These are phyloP conservation scores for Annulohypoxylon moriforme DNA, from an alignment of 495 filamentous ascomycete genomes.

Conservation along the genomic window DNA sequence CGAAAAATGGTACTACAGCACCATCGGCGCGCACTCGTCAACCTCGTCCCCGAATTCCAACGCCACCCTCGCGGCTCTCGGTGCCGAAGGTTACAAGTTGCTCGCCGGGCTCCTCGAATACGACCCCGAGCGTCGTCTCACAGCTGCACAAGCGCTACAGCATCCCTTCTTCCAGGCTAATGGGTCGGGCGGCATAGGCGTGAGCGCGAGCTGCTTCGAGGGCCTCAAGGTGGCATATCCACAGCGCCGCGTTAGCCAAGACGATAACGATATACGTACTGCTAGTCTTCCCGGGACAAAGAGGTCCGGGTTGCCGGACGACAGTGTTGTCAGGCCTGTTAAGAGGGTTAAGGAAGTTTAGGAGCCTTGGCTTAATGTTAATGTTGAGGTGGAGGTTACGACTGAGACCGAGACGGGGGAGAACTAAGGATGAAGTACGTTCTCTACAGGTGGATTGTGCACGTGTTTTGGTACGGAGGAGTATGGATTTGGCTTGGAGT, in stretches of 20 bases:
- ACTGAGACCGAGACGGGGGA: no score
- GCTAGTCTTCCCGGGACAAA: conserved; percentile 93
- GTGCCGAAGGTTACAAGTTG: conserved; percentile 81
- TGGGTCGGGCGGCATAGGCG: conserved; percentile 44
- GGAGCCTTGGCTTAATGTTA: neutral
- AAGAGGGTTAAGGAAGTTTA: conserved; percentile 76
- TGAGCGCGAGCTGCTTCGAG: conserved; percentile 86
- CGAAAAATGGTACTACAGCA: conserved; percentile 69
- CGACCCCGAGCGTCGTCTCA: conserved; percentile 88
- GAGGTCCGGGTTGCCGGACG: conserved; percentile 86
- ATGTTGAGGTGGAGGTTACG: neutral
- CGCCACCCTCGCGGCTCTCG: conserved; percentile 66
- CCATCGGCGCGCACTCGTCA: conserved; percentile 61
- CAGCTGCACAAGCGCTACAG: conserved; percentile 83
- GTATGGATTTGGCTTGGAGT: neutral
- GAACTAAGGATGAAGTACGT: no score
- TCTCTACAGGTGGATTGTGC: neutral
- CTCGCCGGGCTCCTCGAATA: conserved; percentile 87
- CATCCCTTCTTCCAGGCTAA: conserved; percentile 82
- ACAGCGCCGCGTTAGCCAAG: conserved; percentile 86
- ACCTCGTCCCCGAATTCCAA: conserved; percentile 49
- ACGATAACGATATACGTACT: conserved; percentile 92
- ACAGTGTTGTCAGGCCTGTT: conserved; percentile 71
- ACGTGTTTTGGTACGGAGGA: neutral
- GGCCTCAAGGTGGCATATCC: conserved; percentile 89